Percentiles rank a stretch among this genome's conserved stretches.
phyloP scores from a whole-genome alignment of 139 green algal species.

The Coelastrella sp. region DNA sequence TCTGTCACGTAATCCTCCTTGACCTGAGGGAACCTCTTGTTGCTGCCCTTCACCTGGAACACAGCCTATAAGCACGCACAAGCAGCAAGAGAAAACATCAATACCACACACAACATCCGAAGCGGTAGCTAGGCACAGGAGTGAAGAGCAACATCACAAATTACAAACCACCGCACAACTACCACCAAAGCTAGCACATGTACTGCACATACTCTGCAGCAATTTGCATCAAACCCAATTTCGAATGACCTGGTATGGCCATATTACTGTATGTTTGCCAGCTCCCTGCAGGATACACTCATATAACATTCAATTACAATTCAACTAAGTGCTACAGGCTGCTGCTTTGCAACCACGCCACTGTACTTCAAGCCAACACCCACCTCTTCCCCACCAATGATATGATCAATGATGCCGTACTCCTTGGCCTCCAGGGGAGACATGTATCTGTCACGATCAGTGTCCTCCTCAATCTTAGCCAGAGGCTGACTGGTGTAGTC shows the following conservation, averaged over 20 bases:
- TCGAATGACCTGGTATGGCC: too few relatives aligned
- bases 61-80: conserved; percentile 37
- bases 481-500: conserved; percentile 89
- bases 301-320: too few relatives aligned
- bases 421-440: conserved; percentile 94
- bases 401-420: conserved; percentile 97
- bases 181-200: too few relatives aligned
- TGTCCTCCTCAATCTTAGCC: conserved; percentile 95
- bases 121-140: too few relatives aligned
- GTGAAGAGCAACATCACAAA: too few relatives aligned
- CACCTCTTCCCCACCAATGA: conserved; percentile 96
- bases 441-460: conserved; percentile 98
- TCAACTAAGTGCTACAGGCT: background rate
- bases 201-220: too few relatives aligned
- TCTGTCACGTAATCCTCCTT: conserved; percentile 66
- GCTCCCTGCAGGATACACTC: too few relatives aligned
- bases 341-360: background rate
- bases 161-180: too few relatives aligned
- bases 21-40: conserved; percentile 60
- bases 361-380: background rate
- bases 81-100: background rate
- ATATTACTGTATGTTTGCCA: too few relatives aligned
- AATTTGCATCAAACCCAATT: too few relatives aligned
- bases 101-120: background rate
- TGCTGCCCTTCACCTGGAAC: conserved; percentile 62